A percentile compares a stretch with the other conserved stretches of the same genome.
phyloP scores from a whole-genome alignment of 441 rosid species.

The Corymbia citriodora region DNA sequence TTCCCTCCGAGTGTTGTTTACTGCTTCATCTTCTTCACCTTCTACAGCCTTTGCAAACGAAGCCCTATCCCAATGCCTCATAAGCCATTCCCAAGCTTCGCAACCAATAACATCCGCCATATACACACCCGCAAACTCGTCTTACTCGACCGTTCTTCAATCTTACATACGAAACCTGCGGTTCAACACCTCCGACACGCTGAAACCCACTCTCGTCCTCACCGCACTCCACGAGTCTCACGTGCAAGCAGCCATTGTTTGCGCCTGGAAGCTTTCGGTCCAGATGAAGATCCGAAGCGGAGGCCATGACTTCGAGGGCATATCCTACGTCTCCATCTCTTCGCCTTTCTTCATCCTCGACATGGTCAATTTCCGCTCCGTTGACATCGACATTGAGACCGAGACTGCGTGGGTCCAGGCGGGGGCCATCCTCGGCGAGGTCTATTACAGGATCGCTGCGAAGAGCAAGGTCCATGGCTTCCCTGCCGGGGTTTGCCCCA shows the following conservation, averaged over 20 bases:
- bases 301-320: conserved; percentile 11
- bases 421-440: conserved; percentile 37
- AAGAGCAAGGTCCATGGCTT: conserved; percentile 24
- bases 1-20: background rate
- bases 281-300: conserved; percentile 8
- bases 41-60: background rate
- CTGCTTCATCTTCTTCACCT: background rate
- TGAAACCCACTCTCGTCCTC: background rate
- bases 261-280: background rate
- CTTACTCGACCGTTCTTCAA: conserved; percentile 20
- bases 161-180: conserved; percentile 33
- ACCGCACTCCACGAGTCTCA: conserved; percentile 1
- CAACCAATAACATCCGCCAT: conserved; percentile 16
- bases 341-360: conserved; percentile 33
- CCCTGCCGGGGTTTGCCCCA: conserved; percentile 36
- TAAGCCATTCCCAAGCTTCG: conserved; percentile 10
- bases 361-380: conserved; percentile 24
- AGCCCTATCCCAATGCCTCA: conserved; percentile 24
- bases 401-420: conserved; percentile 31
- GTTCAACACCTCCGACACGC: conserved; percentile 3
- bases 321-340: conserved; percentile 21
- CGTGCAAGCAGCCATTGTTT: conserved; percentile 1
- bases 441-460: conserved; percentile 26
- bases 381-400: conserved; percentile 17
- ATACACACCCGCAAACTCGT: conserved; percentile 16